Base-by-base conservation (phyloP, 306 rosid genomes). In the Malus sylvestris region DNA sequence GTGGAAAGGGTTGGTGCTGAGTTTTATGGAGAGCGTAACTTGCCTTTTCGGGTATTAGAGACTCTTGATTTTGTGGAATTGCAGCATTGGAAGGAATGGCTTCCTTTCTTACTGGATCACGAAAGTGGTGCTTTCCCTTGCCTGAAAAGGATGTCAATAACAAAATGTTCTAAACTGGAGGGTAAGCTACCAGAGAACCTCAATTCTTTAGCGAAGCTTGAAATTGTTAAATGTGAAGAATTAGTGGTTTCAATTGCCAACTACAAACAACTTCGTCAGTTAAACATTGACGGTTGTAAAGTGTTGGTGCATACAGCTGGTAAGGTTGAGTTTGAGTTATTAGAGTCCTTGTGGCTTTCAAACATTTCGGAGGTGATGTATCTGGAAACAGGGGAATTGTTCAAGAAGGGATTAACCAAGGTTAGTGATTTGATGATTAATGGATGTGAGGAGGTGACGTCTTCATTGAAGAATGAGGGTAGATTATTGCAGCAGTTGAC, bases 1-100 rank as follows among this genome's bases (percentile, higher is more conserved):
- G 42, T 70, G 12, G 75, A 77, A 18, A 59, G 42, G 11, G 72
- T 77, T 1, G 80, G 80, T 16, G 2, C 2, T n/a, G 81, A 78
- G 12, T 70, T 78, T 61, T 78, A 78, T 22, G 75, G 75, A 1
- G 27, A 6, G 14, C 2, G 2, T 22, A 1, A 1, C 29, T 30
- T 9, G 0, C 6, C 38, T 69, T 33, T 18, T 5, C 63, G 53
- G 1, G 4, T 46, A 2, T 33, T 70, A 15, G 71, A 70, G 23
- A 33, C 3, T 3, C 57, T 71, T 9, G 32, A 0, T 2, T 62
- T 78, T 27, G 5, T 16, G 46, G 18, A 52, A 4, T 38, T 78
- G 81, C 11, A 45, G n/a, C 3, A 15, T 2, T 60, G 51, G 30
- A 70, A 22, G 18, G 10, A 8, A 0, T 75, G 72, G 79, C 45